These are phyloP conservation scores for Zasmidium cellare DNA, from an alignment of 2,329 filamentous ascomycete genomes.

Conservation along the genomic window DNA sequence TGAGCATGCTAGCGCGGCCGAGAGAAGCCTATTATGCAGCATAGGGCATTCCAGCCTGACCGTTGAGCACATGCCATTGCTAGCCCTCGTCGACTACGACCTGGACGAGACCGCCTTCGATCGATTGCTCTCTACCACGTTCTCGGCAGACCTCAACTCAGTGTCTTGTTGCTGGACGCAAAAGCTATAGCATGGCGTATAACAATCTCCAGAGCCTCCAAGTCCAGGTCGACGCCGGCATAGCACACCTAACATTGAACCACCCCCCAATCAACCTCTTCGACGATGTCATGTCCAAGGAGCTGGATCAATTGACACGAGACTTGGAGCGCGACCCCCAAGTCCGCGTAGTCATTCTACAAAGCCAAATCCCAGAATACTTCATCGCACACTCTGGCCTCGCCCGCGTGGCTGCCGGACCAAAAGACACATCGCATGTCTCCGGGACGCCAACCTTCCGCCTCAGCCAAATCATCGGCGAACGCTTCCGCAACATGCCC, in stretches of 20 bases:
- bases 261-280: constrained; percentile 7
- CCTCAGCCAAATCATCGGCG: neutral
- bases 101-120: too few species aligned
- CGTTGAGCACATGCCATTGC: too few species aligned
- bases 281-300: constrained; percentile 1
- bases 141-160: too few species aligned
- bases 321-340: neutral
- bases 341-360: constrained; percentile 42
- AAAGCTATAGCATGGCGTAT: neutral
- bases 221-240: neutral
- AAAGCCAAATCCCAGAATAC: constrained; percentile 41
- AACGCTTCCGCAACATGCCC: constrained; percentile 1
- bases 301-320: neutral
- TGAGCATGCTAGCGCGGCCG: too few species aligned
- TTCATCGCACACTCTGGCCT: constrained; percentile 5
- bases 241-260: neutral
- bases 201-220: neutral
- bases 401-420: neutral
- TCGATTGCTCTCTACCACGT: too few species aligned
- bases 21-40: too few species aligned
- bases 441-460: neutral
- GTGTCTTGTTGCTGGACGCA: too few species aligned
- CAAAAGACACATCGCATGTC: neutral
- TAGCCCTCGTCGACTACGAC: too few species aligned
- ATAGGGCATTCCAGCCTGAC: too few species aligned